Conservation (phyloP, 352 stramenopile species). For the Phytophthora citricola region DNA sequence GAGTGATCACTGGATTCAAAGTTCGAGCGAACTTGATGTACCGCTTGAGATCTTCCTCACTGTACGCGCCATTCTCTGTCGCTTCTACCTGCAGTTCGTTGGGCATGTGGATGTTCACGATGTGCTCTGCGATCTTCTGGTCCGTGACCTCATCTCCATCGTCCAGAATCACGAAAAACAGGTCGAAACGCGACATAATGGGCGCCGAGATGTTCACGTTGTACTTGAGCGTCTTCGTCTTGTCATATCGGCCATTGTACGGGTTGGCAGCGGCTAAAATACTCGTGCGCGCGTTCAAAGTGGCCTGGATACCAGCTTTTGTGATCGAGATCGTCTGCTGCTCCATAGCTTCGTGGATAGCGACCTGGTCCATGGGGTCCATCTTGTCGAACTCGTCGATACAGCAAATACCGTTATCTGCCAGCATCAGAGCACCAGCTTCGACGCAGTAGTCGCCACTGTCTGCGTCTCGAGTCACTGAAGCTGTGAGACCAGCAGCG, state of each 20-base stretch:
- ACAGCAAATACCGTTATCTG: conserved; percentile 98
- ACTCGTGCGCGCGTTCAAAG: conserved; percentile 98
- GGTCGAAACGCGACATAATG: conserved; percentile 99
- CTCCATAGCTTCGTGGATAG: conserved; percentile 99
- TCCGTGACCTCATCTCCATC: conserved; percentile 97
- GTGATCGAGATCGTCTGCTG: conserved; percentile 99
- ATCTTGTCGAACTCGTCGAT: conserved; percentile 99
- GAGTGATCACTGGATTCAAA: conserved; percentile 58
- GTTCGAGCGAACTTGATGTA: conserved; percentile 95
- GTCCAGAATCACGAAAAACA: conserved; percentile 99
- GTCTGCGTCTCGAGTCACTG: conserved; percentile 95
- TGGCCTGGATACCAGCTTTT: conserved; percentile 99
- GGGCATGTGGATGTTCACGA: conserved; percentile 96
- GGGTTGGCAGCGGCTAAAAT: conserved; percentile 99
- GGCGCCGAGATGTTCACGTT: conserved; percentile 94
- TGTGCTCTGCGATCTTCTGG: conserved; percentile 96
- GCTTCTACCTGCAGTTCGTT: conserved; percentile 50
- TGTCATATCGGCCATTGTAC: conserved; percentile 95
- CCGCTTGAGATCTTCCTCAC: conserved; percentile 91
- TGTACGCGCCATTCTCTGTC: conserved; percentile 49
- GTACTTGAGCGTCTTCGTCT: conserved; percentile 91
- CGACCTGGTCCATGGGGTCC: conserved; percentile 97
- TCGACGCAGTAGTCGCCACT: conserved; percentile 93
- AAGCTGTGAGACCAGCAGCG: conserved; percentile 97
- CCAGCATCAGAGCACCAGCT: conserved; percentile 97